These are phyloP conservation scores for Hemisphaericaspora nanyangensis DNA, from an alignment of 805 yeast genomes.

Conservation along the genomic window DNA sequence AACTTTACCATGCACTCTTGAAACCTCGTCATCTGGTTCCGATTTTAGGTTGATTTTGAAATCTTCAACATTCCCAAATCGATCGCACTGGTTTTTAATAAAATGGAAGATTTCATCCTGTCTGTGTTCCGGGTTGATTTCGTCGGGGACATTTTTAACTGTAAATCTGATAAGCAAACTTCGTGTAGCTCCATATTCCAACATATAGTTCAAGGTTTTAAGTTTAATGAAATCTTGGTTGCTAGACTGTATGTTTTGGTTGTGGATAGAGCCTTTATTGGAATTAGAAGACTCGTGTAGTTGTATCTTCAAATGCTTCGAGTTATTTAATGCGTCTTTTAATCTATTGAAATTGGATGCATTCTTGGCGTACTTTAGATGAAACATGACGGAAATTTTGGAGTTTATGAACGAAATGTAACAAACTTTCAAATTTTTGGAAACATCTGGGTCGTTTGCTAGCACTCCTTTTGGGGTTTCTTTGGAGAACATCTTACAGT, in stretches of 20 bases:
- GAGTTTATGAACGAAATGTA: constrained; percentile 35
- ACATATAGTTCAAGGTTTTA: constrained; percentile 38
- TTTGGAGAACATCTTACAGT: constrained; percentile 40
- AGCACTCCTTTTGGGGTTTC: constrained; percentile 21
- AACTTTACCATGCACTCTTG: constrained; percentile 1
- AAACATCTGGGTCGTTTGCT: constrained; percentile 11
- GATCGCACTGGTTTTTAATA: constrained; percentile 27
- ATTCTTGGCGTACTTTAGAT: constrained; percentile 28
- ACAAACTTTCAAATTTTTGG: constrained; percentile 23
- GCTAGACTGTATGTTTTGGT: not conserved
- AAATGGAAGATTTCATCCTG: constrained; percentile 2
- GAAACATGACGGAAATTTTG: constrained; percentile 29
- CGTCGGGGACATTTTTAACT: not conserved
- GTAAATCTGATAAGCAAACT: constrained; percentile 17
- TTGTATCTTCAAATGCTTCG: constrained; percentile 24
- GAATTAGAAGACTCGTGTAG: constrained; percentile 18
- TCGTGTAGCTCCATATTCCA: constrained; percentile 38
- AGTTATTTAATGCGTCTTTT: constrained; percentile 20
- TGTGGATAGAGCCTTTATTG: not conserved
- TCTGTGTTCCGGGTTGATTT: constrained; percentile 1
- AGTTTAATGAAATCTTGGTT: constrained; percentile 34
- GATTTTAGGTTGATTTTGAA: constrained; percentile 15
- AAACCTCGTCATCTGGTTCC: constrained; percentile 1
- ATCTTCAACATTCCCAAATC: constrained; percentile 41
- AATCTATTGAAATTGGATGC: constrained; percentile 20